phyloP scores from a whole-genome alignment of 2,329 filamentous ascomycete species.

The Trichoderma guizhouense region DNA sequence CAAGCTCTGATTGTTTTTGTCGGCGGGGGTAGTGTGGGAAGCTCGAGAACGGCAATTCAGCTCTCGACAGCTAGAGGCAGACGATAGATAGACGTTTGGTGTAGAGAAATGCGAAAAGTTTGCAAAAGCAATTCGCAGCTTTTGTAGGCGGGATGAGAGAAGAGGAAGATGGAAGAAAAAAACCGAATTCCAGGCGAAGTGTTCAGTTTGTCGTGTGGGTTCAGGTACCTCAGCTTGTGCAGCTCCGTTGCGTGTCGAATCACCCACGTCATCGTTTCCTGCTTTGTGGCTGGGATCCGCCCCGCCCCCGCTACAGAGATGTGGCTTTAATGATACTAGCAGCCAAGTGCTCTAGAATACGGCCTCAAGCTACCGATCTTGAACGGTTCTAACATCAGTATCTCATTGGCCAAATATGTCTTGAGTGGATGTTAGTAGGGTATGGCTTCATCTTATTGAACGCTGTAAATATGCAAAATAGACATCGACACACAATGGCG shows the following conservation, averaged over 20 bases:
- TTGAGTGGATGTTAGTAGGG: too few relatives aligned
- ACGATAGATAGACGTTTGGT: not conserved
- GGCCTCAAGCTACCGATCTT: not conserved
- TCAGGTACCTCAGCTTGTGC: conserved; percentile 12
- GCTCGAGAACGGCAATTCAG: not conserved
- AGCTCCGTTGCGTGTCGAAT: conserved; percentile 22
- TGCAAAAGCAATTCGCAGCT: too few relatives aligned
- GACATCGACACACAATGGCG: too few relatives aligned
- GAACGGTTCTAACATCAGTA: not conserved
- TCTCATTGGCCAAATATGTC: not conserved
- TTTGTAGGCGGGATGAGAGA: not conserved
- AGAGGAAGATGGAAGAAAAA: not conserved
- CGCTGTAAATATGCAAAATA: not conserved
- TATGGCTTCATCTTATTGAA: not conserved
- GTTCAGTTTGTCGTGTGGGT: conserved; percentile 12
- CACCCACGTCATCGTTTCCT: conserved; percentile 35
- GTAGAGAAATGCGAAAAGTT: not conserved
- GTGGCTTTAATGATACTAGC: not conserved
- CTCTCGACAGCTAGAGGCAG: not conserved
- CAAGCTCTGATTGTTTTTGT: not conserved
- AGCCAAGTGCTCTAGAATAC: too few relatives aligned
- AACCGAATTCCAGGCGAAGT: not conserved
- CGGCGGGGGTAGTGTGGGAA: not conserved
- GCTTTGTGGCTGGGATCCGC: conserved; percentile 27
- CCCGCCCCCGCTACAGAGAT: conserved; percentile 24